phyloP scores from a whole-genome alignment of 306 rosid species.

The Dryas octopetala region DNA sequence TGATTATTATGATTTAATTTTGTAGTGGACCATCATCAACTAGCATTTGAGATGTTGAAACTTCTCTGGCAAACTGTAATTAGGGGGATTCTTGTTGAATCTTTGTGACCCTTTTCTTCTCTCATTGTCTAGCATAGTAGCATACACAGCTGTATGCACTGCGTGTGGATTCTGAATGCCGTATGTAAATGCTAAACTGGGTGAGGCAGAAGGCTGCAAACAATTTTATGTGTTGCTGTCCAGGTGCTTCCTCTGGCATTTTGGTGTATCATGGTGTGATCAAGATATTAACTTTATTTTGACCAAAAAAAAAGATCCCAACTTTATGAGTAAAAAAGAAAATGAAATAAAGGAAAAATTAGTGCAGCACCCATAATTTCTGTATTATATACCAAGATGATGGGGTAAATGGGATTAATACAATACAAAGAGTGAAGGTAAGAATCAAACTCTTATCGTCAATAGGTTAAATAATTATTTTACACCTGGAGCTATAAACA shows the following conservation, averaged over 20 bases:
- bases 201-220: background rate
- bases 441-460: background rate
- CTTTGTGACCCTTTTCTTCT: background rate
- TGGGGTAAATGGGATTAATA: too few relatives aligned
- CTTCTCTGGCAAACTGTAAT: background rate
- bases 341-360: background rate
- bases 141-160: background rate
- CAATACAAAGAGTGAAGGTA: background rate
- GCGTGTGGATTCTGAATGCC: background rate
- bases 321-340: background rate
- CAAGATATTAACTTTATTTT: too few relatives aligned
- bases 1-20: background rate
- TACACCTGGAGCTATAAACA: too few relatives aligned
- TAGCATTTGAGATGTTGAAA: background rate
- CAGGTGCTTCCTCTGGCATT: background rate
- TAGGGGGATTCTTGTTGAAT: constrained; percentile 7
- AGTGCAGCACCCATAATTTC: background rate
- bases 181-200: too few relatives aligned
- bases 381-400: background rate
- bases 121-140: background rate
- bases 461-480: too few relatives aligned
- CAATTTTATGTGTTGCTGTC: background rate
- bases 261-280: background rate
- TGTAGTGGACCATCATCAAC: background rate
- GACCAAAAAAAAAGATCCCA: background rate